These are phyloP conservation scores for Trypanosoma cruzi DNA, from an alignment of 208 protist genomes.

Conservation along the genomic window DNA sequence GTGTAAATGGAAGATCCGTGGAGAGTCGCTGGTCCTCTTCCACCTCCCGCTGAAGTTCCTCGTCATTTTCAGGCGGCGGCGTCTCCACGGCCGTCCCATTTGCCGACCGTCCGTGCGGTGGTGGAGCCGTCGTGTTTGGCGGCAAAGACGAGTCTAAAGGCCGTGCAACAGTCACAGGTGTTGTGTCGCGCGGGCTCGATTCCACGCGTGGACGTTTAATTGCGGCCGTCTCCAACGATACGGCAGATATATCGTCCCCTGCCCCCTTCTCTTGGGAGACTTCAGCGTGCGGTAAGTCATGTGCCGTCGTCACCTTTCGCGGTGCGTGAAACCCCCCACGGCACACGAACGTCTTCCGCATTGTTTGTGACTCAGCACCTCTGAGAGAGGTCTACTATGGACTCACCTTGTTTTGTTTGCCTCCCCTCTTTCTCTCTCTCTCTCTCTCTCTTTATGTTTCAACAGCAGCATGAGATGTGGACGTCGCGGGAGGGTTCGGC, in stretches of 20 bases:
- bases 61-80: slow-evolving; percentile 15
- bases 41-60: slow-evolving; percentile 43
- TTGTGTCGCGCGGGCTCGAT: not conserved
- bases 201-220: slow-evolving; percentile 1
- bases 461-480: slow-evolving; percentile 10
- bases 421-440: not conserved
- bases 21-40: slow-evolving; percentile 74
- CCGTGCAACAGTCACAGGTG: not conserved
- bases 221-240: not conserved
- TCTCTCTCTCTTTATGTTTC: not conserved
- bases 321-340: slow-evolving; percentile 54
- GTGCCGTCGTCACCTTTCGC: slow-evolving; percentile 22
- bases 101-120: not conserved
- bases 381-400: not conserved
- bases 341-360: slow-evolving; percentile 48
- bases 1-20: slow-evolving; percentile 62
- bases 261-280: not conserved
- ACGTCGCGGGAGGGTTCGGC: not conserved
- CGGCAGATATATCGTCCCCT: not conserved
- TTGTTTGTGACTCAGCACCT: slow-evolving; percentile 1
- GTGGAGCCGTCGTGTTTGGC: not conserved
- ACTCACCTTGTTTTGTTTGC: not conserved
- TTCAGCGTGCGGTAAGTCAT: not conserved
- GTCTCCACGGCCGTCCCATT: not conserved
- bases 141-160: not conserved